phyloP scores from a whole-genome alignment of 495 filamentous ascomycete genomes.

The Penicillium lagena region DNA sequence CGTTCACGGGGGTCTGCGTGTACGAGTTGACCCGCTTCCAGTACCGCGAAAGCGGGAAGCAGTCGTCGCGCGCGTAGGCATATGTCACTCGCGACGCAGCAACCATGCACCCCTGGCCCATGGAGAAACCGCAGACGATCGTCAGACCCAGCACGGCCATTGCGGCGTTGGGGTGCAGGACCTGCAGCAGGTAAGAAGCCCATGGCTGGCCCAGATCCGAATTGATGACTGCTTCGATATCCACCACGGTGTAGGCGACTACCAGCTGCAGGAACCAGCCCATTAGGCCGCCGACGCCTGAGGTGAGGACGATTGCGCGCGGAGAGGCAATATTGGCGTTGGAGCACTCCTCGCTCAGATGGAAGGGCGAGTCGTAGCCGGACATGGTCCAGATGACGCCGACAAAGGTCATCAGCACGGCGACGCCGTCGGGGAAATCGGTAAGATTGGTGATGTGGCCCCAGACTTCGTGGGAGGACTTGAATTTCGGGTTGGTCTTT shows the following conservation, averaged over 20 bases:
- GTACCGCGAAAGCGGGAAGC: constrained; percentile 58
- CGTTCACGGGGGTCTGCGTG: constrained; percentile 72
- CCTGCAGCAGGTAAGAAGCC: constrained; percentile 67
- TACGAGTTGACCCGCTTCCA: constrained; percentile 61
- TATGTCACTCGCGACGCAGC: constrained; percentile 74
- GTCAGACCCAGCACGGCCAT: constrained; percentile 63
- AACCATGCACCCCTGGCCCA: constrained; percentile 82
- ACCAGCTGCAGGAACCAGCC: constrained; percentile 75
- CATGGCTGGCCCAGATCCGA: constrained; percentile 70
- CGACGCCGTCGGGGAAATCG: constrained; percentile 63
- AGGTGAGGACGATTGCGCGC: constrained; percentile 70
- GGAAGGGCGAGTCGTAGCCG: constrained; percentile 70
- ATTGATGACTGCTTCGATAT: constrained; percentile 54
- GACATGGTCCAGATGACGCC: constrained; percentile 59
- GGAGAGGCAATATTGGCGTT: constrained; percentile 72
- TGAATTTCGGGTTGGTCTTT: constrained; percentile 56
- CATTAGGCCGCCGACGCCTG: constrained; percentile 57
- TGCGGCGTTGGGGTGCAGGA: constrained; percentile 59
- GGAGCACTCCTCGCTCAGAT: constrained; percentile 70
- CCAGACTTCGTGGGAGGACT: constrained; percentile 59
- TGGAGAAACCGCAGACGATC: constrained; percentile 70
- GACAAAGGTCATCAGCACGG: constrained; percentile 72
- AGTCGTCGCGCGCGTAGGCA: constrained; percentile 74
- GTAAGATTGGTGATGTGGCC: constrained; percentile 62
- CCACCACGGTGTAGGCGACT: constrained; percentile 72